Percentiles rank a stretch among this genome's conserved stretches.
phyloP scores from a whole-genome alignment of 192 early-diverging fungal genomes.

The Umbelopsis sp. region DNA sequence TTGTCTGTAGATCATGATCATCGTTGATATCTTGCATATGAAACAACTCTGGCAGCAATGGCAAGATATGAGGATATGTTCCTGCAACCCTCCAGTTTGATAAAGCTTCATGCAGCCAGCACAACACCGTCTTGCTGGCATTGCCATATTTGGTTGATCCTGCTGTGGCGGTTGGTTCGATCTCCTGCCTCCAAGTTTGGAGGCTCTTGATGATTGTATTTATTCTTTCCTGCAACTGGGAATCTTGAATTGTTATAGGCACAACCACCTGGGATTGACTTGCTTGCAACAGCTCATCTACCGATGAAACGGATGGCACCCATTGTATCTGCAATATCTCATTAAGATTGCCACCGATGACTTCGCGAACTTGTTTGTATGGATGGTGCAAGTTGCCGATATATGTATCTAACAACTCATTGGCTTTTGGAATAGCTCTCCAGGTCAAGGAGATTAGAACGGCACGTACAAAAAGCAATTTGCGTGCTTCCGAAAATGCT shows the following conservation, averaged over 20 bases:
- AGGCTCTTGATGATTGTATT: conserved; percentile 35
- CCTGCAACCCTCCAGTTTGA: conserved; percentile 53
- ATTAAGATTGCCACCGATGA: conserved; percentile 74
- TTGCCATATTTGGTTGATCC: conserved; percentile 70
- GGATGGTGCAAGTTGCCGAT: conserved; percentile 72
- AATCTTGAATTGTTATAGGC: background rate
- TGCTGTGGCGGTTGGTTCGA: conserved; percentile 31
- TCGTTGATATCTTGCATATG: conserved; percentile 73
- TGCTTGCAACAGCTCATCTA: conserved; percentile 41
- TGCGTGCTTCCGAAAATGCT: conserved; percentile 84
- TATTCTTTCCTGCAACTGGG: conserved; percentile 38
- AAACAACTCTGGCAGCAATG: conserved; percentile 61
- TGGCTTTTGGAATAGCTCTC: conserved; percentile 52
- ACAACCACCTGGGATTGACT: background rate
- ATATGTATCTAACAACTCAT: conserved; percentile 47
- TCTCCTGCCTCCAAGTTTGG: conserved; percentile 43
- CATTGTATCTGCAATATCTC: conserved; percentile 63
- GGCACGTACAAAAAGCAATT: conserved; percentile 68
- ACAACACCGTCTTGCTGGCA: conserved; percentile 74
- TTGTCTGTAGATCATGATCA: conserved; percentile 70
- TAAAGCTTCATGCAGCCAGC: conserved; percentile 66
- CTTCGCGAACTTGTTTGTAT: conserved; percentile 90
- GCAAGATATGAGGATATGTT: conserved; percentile 58
- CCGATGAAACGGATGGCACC: conserved; percentile 57
- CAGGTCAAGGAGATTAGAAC: conserved; percentile 71